Evolutionary conservation across 768 basidiomycete genomes (phyloP).

Genomic region (Hygrophoropsis aurantiaca): DNA sequence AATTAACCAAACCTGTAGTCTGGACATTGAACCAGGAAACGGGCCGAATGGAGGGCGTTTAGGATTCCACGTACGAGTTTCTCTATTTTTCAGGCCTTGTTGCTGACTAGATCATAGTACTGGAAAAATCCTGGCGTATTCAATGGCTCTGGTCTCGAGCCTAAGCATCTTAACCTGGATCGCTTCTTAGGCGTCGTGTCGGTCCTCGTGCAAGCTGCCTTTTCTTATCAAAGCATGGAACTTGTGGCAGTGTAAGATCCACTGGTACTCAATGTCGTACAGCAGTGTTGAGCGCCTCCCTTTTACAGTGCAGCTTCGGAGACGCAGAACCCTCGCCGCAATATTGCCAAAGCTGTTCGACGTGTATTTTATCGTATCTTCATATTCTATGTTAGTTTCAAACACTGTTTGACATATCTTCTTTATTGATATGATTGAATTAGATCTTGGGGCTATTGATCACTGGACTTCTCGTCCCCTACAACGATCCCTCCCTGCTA

Average conservation of each 20-base stretch:
- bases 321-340: constrained; percentile 73
- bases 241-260: constrained; percentile 28
- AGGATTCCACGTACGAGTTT: constrained; percentile 56
- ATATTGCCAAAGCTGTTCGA: constrained; percentile 71
- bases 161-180: constrained; percentile 2
- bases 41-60: constrained; percentile 60
- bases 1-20: too few relatives aligned
- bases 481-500: constrained; percentile 52
- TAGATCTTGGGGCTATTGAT: constrained; percentile 67
- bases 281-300: too few relatives aligned
- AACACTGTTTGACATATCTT: too few relatives aligned
- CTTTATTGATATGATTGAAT: not conserved
- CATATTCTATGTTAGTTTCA: constrained; percentile 65
- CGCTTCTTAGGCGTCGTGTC: constrained; percentile 37
- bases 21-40: too few relatives aligned
- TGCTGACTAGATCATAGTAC: constrained; percentile 44
- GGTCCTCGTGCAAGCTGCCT: constrained; percentile 54
- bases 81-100: constrained; percentile 8
- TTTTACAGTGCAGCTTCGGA: constrained; percentile 65
- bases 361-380: constrained; percentile 80
- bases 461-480: constrained; percentile 76
- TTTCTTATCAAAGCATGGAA: constrained; percentile 58
- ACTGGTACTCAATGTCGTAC: too few relatives aligned
- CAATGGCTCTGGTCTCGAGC: constrained; percentile 4
- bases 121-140: constrained; percentile 53